Evolutionary conservation across 257 asterid species (phyloP).

Genomic region (Dorcoceras hygrometricum): DNA sequence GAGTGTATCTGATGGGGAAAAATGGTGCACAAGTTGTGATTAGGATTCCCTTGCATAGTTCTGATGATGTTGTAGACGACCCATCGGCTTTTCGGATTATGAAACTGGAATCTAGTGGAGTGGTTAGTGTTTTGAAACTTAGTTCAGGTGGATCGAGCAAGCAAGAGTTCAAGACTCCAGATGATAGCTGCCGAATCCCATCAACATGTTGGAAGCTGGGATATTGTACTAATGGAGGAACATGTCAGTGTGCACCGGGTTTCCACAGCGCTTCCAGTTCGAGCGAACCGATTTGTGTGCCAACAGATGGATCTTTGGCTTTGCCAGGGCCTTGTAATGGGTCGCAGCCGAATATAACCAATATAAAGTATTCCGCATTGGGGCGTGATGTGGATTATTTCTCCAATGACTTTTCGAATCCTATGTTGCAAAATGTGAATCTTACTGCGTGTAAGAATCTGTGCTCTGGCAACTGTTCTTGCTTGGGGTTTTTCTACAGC

Average conservation of each 20-base stretch:
- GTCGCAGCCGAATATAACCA: conserved; percentile 19
- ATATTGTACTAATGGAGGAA: conserved; percentile 49
- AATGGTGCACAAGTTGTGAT: conserved; percentile 38
- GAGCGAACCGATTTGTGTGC: conserved; percentile 38
- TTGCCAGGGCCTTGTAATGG: conserved; percentile 42
- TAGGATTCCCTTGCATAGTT: conserved; percentile 24
- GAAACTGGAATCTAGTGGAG: conserved; percentile 46
- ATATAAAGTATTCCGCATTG: conserved; percentile 39
- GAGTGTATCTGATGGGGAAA: conserved; percentile 47
- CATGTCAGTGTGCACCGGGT: conserved; percentile 61
- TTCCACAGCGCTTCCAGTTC: conserved; percentile 35
- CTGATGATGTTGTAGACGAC: conserved; percentile 7
- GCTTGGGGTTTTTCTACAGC: conserved; percentile 55
- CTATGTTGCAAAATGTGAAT: conserved; percentile 29
- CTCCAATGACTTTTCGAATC: conserved; percentile 52
- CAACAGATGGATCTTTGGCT: conserved; percentile 38
- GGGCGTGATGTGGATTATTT: conserved; percentile 56
- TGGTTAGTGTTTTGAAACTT: conserved; percentile 27
- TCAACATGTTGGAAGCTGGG: conserved; percentile 43
- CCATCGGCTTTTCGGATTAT: conserved; percentile 30
- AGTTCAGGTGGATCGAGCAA: conserved; percentile 7
- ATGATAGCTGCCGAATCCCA: conserved; percentile 50
- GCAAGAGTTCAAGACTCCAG: conserved; percentile 41
- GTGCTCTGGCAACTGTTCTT: conserved; percentile 63
- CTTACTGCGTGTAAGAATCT: conserved; percentile 44